A percentile compares a stretch with the other conserved stretches of the same genome.
These are phyloP conservation scores for Tirmania nivea DNA, from an alignment of 495 filamentous ascomycete genomes.

Conservation along the genomic window DNA sequence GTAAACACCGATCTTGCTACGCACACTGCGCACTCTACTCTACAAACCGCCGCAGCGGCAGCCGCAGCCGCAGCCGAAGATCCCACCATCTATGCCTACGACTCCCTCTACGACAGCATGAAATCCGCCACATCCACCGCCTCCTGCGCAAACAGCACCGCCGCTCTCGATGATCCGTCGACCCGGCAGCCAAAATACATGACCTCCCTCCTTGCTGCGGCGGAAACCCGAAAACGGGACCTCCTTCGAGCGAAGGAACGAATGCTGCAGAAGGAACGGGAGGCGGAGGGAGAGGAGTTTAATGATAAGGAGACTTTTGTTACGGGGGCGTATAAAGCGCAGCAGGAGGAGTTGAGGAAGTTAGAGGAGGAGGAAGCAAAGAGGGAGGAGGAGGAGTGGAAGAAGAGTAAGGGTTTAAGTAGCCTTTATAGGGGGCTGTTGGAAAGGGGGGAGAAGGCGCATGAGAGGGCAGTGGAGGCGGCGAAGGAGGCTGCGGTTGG, in stretches of 20 bases:
- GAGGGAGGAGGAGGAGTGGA: slow-evolving; percentile 29
- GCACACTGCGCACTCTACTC: slow-evolving; percentile 21
- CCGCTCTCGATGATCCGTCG: slow-evolving; percentile 20
- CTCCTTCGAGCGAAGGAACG: slow-evolving; percentile 72
- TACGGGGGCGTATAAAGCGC: slow-evolving; percentile 81
- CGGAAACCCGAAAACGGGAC: slow-evolving; percentile 74
- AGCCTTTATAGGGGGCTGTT: slow-evolving; percentile 72
- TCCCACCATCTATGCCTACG: slow-evolving; percentile 55
- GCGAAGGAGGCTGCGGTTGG: slow-evolving; percentile 39
- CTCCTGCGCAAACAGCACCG: background rate
- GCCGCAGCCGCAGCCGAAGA: slow-evolving; percentile 36
- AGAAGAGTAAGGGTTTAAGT: slow-evolving; percentile 55
- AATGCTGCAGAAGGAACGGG: slow-evolving; percentile 64
- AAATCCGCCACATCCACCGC: slow-evolving; percentile 9
- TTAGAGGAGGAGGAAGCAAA: slow-evolving; percentile 61
- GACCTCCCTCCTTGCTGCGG: slow-evolving; percentile 51
- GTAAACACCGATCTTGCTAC: slow-evolving; percentile 16
- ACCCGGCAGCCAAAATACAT: slow-evolving; percentile 61
- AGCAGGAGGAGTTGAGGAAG: slow-evolving; percentile 62
- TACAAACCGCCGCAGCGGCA: slow-evolving; percentile 30
- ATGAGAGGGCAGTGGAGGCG: slow-evolving; percentile 44
- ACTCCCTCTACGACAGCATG: slow-evolving; percentile 46
- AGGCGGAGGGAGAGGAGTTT: slow-evolving; percentile 83
- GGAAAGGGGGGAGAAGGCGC: slow-evolving; percentile 50
- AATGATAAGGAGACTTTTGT: slow-evolving; percentile 94